Conservation (phyloP, 306 rosid species). For the Potentilla sterilis region DNA sequence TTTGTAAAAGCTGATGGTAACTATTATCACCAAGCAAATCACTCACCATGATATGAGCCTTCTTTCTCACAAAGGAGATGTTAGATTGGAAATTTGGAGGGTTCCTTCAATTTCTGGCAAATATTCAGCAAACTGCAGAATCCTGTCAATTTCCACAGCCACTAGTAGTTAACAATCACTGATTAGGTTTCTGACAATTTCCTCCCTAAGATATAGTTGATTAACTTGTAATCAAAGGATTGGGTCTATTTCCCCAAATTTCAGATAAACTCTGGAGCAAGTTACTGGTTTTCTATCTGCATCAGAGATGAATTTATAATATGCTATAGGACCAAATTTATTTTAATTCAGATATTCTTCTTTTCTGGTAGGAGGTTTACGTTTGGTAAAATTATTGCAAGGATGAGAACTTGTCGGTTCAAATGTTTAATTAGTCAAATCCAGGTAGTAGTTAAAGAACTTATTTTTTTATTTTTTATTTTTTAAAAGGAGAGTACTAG, state of each 20-base stretch:
- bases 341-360: too few species aligned
- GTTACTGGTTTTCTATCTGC: neutral
- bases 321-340: too few species aligned
- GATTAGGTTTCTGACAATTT: neutral
- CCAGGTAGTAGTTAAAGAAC: too few species aligned
- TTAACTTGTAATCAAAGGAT: conserved; percentile 38
- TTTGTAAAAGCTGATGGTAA: neutral
- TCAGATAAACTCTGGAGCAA: neutral
- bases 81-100: conserved; percentile 9
- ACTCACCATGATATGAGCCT: neutral
- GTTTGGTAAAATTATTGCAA: too few species aligned
- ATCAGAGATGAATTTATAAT: neutral
- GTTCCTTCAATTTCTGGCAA: conserved; percentile 24
- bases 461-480: too few species aligned
- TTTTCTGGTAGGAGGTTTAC: too few species aligned
- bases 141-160: conserved; percentile 12
- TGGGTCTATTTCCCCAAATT: neutral
- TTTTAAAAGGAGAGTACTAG: too few species aligned
- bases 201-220: conserved; percentile 6
- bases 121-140: conserved; percentile 17
- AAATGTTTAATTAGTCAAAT: too few species aligned
- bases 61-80: conserved; percentile 6
- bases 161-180: conserved; percentile 2
- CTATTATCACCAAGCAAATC: neutral
- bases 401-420: too few species aligned